phyloP scores from a whole-genome alignment of 2,329 filamentous ascomycete species.

The Trichoderma atrobrunneum region DNA sequence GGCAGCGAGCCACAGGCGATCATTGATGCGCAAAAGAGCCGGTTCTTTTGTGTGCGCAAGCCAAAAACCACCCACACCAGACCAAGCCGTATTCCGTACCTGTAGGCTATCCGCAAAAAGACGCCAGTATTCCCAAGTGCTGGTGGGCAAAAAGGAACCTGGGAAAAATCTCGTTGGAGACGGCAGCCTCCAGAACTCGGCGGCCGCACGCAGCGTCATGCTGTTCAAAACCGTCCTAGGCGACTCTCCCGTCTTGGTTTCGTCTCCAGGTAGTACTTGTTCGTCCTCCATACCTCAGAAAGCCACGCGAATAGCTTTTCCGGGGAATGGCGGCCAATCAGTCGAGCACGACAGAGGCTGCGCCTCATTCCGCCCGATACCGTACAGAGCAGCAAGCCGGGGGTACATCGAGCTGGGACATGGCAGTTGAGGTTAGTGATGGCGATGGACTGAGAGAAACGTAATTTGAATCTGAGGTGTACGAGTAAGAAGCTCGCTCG shows the following conservation, averaged over 20 bases:
- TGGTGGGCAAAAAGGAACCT: neutral
- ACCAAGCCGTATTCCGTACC: neutral
- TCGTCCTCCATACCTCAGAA: neutral
- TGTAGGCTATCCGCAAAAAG: neutral
- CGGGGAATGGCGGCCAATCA: slow-evolving; percentile 34
- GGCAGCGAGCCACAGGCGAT: neutral
- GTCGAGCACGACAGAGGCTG: slow-evolving; percentile 28
- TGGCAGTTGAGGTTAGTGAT: neutral
- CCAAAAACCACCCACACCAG: neutral
- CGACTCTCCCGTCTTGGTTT: neutral
- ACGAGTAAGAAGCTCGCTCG: neutral
- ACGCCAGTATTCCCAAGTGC: neutral
- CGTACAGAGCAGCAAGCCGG: slow-evolving; percentile 2
- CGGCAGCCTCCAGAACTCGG: neutral
- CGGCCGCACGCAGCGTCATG: neutral
- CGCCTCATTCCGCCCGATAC: slow-evolving; percentile 29
- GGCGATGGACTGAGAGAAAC: neutral
- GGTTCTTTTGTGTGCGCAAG: neutral
- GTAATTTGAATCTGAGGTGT: neutral
- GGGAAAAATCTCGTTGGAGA: neutral
- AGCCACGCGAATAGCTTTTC: neutral
- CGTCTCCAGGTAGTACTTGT: neutral
- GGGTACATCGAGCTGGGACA: neutral
- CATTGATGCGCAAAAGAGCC: neutral
- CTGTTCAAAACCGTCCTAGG: neutral